A percentile compares a stretch with the other conserved stretches of the same genome.
These are phyloP conservation scores for Cajanus cajan DNA, from an alignment of 306 rosid species.

Conservation along the genomic window DNA sequence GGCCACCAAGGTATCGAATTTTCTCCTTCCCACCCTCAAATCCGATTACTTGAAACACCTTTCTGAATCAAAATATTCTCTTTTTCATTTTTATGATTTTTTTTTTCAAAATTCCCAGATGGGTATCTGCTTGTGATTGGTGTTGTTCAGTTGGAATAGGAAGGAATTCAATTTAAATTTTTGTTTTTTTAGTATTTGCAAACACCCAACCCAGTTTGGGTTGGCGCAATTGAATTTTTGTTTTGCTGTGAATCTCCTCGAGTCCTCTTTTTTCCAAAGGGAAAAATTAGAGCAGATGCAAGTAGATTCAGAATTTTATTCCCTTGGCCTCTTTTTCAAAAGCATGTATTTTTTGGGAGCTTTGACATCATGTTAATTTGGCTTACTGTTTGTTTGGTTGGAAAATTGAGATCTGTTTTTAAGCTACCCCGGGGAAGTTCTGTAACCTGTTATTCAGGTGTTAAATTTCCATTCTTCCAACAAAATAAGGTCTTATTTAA, in stretches of 20 bases:
- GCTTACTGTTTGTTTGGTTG: conserved; percentile 17
- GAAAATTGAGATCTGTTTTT: conserved; percentile 39
- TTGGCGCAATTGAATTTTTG: neutral
- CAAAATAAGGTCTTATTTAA: neutral
- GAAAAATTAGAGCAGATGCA: conserved; percentile 8
- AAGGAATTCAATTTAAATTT: conserved; percentile 24
- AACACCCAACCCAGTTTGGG: conserved; percentile 18
- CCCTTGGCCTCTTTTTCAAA: neutral
- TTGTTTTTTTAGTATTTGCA: conserved; percentile 1
- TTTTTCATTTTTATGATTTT: neutral
- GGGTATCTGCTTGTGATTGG: conserved; percentile 12
- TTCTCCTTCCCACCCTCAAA: neutral
- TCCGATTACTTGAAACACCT: neutral
- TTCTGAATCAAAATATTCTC: neutral
- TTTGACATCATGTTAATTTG: conserved; percentile 20
- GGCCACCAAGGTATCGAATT: conserved; percentile 49
- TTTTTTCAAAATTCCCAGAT: conserved; percentile 6
- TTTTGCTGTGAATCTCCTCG: conserved; percentile 1
- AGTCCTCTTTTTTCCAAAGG: neutral
- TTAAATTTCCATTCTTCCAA: conserved; percentile 2
- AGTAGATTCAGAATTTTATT: conserved; percentile 18
- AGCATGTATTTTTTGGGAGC: neutral
- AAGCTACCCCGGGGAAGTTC: conserved; percentile 8
- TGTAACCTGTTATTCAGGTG: neutral
- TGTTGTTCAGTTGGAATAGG: conserved; percentile 6